Evolutionary conservation across 768 basidiomycete genomes (phyloP).

Genomic region (Termitomyces sp.): DNA sequence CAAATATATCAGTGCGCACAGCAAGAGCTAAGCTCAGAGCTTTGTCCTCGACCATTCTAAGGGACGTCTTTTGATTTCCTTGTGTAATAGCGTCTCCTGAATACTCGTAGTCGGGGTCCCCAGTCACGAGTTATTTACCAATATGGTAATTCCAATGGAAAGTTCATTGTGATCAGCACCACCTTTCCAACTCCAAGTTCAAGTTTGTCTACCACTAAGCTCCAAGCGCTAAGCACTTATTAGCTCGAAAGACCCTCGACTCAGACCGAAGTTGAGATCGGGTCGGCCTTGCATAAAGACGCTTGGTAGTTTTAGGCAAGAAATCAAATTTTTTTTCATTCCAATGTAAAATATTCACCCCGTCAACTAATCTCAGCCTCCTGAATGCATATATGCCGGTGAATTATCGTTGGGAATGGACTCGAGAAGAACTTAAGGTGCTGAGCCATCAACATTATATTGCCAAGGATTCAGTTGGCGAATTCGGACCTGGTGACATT

Average conservation of each 20-base stretch:
- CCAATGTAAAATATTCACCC: neutral
- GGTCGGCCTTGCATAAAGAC: neutral
- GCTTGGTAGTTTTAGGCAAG: neutral
- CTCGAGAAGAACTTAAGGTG: conserved; percentile 4
- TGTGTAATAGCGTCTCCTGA: neutral
- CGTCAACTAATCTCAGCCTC: neutral
- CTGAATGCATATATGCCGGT: conserved; percentile 13
- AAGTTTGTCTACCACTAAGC: too few species aligned
- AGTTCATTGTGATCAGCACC: neutral
- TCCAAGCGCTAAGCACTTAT: neutral
- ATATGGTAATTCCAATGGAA: neutral
- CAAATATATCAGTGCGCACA: neutral
- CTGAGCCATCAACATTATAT: neutral
- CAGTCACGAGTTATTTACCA: neutral
- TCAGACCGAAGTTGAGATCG: neutral
- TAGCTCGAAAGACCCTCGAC: neutral
- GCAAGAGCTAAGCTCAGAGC: neutral
- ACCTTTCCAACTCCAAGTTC: too few species aligned
- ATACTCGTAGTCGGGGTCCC: too few species aligned
- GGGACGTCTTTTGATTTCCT: neutral
- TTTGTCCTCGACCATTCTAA: neutral
- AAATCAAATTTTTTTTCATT: neutral
- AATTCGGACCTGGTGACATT: conserved; percentile 24
- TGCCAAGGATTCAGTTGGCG: neutral
- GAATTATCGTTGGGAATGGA: conserved; percentile 14